Conservation (phyloP, 2,329 filamentous ascomycete species). For the Sporothrix curviconia region DNA sequence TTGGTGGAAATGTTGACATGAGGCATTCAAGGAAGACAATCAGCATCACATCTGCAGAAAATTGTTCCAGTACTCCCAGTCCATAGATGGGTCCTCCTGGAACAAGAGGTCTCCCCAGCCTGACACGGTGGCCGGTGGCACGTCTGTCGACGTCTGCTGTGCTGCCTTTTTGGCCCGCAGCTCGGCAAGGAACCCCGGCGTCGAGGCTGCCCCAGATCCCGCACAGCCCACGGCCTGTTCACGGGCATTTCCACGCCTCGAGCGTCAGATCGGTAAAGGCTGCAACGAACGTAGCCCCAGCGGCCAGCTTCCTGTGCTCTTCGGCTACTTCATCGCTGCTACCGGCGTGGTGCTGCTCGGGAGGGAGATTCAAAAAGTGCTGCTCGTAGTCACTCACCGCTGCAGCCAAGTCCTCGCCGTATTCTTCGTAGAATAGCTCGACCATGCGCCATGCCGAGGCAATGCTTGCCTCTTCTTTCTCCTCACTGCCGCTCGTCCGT, state of each 20-base stretch:
- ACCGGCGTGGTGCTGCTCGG: not conserved
- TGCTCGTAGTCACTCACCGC: conserved; percentile 6
- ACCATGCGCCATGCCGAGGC: conserved; percentile 25
- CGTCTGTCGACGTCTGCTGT: not conserved
- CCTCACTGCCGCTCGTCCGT: conserved; percentile 12
- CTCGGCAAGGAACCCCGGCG: not conserved
- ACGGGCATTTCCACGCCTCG: conserved; percentile 15
- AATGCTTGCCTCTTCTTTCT: not conserved
- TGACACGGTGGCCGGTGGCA: not conserved
- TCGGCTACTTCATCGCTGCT: conserved; percentile 10
- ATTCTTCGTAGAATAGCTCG: conserved; percentile 22
- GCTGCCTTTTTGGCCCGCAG: not conserved
- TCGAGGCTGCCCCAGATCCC: not conserved
- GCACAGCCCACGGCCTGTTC: not conserved
- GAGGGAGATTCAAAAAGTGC: not conserved
- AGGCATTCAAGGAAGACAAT: not conserved
- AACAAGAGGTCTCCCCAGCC: conserved; percentile 2
- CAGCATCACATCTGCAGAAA: conserved; percentile 13
- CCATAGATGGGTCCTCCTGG: conserved; percentile 7
- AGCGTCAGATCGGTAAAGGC: conserved; percentile 16
- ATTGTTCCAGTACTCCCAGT: conserved; percentile 16
- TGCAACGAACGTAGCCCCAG: conserved; percentile 4
- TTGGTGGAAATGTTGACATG: not conserved
- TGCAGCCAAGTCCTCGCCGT: conserved; percentile 17
- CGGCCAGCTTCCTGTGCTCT: not conserved